Percentiles rank a stretch among this genome's conserved stretches.
Evolutionary conservation across 257 asterid species (phyloP).

Genomic region (Penstemon newberryi): DNA sequence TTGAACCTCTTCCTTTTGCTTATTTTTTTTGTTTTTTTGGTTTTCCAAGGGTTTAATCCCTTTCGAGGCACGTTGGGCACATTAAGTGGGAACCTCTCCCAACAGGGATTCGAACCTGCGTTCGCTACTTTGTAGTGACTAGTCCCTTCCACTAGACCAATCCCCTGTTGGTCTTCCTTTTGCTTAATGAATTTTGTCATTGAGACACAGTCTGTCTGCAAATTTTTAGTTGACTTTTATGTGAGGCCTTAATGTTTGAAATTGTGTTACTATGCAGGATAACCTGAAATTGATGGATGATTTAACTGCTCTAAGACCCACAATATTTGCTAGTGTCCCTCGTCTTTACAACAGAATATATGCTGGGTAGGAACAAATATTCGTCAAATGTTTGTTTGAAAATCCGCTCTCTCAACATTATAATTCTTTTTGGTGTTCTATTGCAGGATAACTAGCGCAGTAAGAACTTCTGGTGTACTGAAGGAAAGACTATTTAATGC

Average conservation of each 20-base stretch:
- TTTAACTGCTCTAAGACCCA: constrained; percentile 67
- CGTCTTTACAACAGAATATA: constrained; percentile 76
- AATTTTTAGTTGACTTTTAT: not conserved
- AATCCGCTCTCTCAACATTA: not conserved
- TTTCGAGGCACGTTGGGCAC: no score
- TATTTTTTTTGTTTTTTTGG: no score
- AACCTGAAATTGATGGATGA: constrained; percentile 76
- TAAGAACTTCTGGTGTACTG: constrained; percentile 56
- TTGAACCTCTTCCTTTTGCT: no score
- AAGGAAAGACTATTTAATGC: constrained; percentile 70
- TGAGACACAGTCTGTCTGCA: not conserved
- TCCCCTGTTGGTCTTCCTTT: no score
- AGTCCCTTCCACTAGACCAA: no score
- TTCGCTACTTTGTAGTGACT: no score
- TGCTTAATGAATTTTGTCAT: no score
- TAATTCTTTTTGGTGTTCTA: constrained; percentile 7
- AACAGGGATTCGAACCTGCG: no score
- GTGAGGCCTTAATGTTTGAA: constrained; percentile 4
- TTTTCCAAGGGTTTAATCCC: no score
- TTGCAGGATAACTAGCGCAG: constrained; percentile 60
- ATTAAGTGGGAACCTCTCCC: no score
- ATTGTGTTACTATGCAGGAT: constrained; percentile 47
- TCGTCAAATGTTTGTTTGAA: not conserved
- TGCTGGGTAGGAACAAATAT: constrained; percentile 48
- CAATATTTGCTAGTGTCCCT: constrained; percentile 76